Conservation (phyloP, 257 asterid genomes). For the Solanum clarkiae region DNA sequence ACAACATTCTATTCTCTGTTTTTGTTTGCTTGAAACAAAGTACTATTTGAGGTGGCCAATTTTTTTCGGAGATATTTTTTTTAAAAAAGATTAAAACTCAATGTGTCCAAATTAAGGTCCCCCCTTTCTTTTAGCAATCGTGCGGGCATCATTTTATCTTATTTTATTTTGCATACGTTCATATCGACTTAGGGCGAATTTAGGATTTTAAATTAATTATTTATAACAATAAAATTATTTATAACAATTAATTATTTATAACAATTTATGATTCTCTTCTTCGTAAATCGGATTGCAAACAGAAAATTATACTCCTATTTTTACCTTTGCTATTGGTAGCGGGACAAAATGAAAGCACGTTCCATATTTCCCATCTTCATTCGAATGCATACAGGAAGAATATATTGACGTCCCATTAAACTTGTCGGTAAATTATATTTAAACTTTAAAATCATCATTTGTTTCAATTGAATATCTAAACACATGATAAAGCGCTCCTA, state of each 20-base stretch:
- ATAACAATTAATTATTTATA: background rate
- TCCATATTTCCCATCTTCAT: background rate
- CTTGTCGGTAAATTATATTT: background rate
- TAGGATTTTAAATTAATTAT: background rate
- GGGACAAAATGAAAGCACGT: background rate
- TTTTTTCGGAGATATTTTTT: background rate
- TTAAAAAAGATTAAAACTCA: background rate
- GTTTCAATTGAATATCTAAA: background rate
- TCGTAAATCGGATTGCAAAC: background rate
- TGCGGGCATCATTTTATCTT: constrained; percentile 5
- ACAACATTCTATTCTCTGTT: background rate
- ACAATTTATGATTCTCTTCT: background rate
- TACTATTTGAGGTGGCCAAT: background rate
- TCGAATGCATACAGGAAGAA: background rate
- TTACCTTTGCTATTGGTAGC: background rate
- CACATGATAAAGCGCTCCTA: background rate
- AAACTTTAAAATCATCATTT: background rate
- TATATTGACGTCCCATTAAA: background rate
- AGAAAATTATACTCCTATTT: background rate
- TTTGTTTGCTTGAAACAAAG: background rate
- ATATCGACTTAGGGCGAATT: background rate
- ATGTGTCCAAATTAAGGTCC: background rate
- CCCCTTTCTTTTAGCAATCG: constrained; percentile 19
- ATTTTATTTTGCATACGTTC: background rate
- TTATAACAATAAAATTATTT: background rate